Evolutionary conservation across 768 basidiomycete genomes (phyloP).

Genomic region (Termitomyces sp.): DNA sequence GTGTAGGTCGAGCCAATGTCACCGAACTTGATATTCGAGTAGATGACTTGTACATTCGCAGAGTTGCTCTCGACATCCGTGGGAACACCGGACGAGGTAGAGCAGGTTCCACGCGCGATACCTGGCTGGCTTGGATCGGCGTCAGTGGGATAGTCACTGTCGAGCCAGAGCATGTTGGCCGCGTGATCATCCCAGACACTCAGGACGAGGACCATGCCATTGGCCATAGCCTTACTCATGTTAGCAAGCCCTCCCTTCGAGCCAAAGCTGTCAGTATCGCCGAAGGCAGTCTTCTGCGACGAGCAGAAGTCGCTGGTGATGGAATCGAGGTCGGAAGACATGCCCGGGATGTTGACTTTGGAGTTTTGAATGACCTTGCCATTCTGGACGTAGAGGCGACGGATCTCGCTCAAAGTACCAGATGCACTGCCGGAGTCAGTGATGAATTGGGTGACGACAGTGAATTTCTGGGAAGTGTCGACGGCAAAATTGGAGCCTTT

Average conservation of each 20-base stretch:
- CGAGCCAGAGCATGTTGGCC: conserved; percentile 57
- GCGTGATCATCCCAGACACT: conserved; percentile 53
- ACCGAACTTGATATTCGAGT: conserved; percentile 54
- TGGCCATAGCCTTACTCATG: conserved; percentile 31
- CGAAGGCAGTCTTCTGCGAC: conserved; percentile 43
- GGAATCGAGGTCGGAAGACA: conserved; percentile 33
- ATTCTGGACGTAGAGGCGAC: conserved; percentile 52
- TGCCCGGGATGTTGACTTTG: conserved; percentile 39
- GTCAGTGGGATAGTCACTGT: conserved; percentile 42
- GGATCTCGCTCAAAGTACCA: conserved; percentile 50
- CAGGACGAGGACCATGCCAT: conserved; percentile 48
- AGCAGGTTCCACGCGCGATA: conserved; percentile 47
- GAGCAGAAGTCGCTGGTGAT: conserved; percentile 46
- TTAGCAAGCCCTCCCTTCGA: conserved; percentile 35
- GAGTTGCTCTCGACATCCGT: conserved; percentile 35
- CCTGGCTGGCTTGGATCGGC: conserved; percentile 33
- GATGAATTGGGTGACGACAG: conserved; percentile 58
- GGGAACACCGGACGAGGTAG: conserved; percentile 44
- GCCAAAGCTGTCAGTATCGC: conserved; percentile 42
- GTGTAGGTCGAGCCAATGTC: conserved; percentile 28
- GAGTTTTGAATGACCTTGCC: conserved; percentile 51
- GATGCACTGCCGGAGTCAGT: conserved; percentile 40
- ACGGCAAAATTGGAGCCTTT: conserved; percentile 33
- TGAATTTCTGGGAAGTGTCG: conserved; percentile 48
- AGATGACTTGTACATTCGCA: conserved; percentile 42